These are phyloP conservation scores for Myrica gale DNA, from an alignment of 306 rosid genomes.

Conservation along the genomic window DNA sequence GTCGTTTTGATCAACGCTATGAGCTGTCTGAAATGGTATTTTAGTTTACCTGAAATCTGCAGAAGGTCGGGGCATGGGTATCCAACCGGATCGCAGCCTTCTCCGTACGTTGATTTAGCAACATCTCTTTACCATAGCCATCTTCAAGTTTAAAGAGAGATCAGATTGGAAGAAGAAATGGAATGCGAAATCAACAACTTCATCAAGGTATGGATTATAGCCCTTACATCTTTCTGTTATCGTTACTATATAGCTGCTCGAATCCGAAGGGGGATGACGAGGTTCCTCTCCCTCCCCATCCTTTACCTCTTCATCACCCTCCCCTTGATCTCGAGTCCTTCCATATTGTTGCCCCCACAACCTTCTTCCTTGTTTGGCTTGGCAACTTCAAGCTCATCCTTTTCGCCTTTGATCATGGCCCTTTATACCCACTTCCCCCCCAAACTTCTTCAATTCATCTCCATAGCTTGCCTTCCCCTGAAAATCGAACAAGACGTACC, in stretches of 20 bases:
- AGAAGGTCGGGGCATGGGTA: no score
- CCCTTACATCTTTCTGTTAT: slow-evolving; percentile 32
- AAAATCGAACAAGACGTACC: slow-evolving; percentile 30
- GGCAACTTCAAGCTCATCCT: slow-evolving; percentile 42
- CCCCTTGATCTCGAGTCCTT: slow-evolving; percentile 33
- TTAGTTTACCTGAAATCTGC: no score
- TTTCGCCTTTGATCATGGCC: slow-evolving; percentile 47
- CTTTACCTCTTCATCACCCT: slow-evolving; percentile 37
- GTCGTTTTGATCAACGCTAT: no score
- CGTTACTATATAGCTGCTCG: slow-evolving; percentile 37
- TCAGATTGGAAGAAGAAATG: neutral
- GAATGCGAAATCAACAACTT: slow-evolving; percentile 33
- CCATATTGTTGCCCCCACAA: slow-evolving; percentile 36
- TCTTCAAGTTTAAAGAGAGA: no score
- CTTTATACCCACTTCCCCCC: slow-evolving; percentile 42
- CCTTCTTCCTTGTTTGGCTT: slow-evolving; percentile 54
- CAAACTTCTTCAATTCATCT: slow-evolving; percentile 48
- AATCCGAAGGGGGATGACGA: slow-evolving; percentile 32
- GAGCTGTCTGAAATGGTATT: no score
- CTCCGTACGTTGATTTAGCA: no score
- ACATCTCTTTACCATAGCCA: no score
- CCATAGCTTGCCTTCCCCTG: slow-evolving; percentile 65
- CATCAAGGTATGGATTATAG: slow-evolving; percentile 42
- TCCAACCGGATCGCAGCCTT: no score
- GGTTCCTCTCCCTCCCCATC: slow-evolving; percentile 41